Percentiles rank a stretch among this genome's conserved stretches.
These are phyloP conservation scores for Sphaerulina vaccinii DNA, from an alignment of 2,329 filamentous ascomycete species.

Conservation along the genomic window DNA sequence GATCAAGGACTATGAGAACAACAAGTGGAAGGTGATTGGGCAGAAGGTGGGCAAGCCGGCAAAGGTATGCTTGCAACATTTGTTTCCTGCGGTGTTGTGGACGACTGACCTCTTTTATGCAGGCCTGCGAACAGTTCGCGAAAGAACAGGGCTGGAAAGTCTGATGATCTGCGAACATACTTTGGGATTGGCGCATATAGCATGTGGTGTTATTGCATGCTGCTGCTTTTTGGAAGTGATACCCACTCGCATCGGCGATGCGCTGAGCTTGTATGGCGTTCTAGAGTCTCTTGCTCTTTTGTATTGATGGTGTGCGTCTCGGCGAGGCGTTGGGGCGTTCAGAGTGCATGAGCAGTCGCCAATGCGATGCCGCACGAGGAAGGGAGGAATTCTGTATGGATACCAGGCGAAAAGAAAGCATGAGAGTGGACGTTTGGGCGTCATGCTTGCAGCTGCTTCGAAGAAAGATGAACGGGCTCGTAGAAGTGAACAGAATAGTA, in stretches of 20 bases:
- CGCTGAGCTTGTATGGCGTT: conserved; percentile 14
- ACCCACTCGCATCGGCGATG: conserved; percentile 20
- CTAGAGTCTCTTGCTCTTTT: conserved; percentile 6
- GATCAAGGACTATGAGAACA: conserved; percentile 98
- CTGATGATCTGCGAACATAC: conserved; percentile 17
- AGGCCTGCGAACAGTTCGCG: conserved; percentile 89
- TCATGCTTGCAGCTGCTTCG: neutral
- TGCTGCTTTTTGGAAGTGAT: conserved; percentile 19
- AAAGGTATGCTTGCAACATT: conserved; percentile 68
- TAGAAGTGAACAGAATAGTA: neutral
- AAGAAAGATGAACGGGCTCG: neutral
- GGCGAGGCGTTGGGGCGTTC: conserved; percentile 24
- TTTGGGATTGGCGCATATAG: conserved; percentile 12
- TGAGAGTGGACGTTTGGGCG: neutral
- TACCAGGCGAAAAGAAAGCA: conserved; percentile 1
- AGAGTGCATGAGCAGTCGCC: neutral
- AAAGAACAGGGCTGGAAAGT: conserved; percentile 69
- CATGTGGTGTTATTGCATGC: conserved; percentile 16
- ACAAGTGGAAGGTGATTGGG: conserved; percentile 97
- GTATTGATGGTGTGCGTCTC: conserved; percentile 15
- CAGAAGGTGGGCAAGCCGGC: conserved; percentile 96
- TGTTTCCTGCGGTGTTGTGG: neutral
- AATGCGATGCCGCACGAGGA: conserved; percentile 2
- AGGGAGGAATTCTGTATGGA: conserved; percentile 10
- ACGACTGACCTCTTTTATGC: conserved; percentile 9